These are phyloP conservation scores for Aspergillus carlsbadensis DNA, from an alignment of 495 filamentous ascomycete genomes.

Conservation along the genomic window DNA sequence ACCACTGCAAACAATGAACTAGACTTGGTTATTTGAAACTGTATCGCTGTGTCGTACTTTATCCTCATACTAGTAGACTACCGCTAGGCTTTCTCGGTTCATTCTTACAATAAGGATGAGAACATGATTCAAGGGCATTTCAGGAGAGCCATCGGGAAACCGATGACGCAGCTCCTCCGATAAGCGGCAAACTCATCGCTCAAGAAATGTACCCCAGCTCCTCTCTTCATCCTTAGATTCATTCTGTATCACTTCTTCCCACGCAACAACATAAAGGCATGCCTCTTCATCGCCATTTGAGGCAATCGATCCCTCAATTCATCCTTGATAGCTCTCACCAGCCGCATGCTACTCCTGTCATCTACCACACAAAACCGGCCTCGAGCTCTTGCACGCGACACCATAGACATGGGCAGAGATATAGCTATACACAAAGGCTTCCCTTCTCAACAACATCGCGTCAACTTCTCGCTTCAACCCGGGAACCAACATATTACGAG, in stretches of 20 bases:
- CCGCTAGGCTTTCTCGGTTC: too few relatives aligned
- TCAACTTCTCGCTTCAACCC: constrained; percentile 24
- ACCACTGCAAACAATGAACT: too few relatives aligned
- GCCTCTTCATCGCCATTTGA: constrained; percentile 19
- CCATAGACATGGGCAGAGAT: not conserved
- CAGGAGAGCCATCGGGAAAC: not conserved
- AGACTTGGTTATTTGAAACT: too few relatives aligned
- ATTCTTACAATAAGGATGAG: too few relatives aligned
- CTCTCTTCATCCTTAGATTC: not conserved
- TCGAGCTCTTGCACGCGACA: not conserved
- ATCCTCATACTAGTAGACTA: too few relatives aligned
- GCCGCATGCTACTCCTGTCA: not conserved
- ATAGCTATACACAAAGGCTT: not conserved
- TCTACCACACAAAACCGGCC: not conserved
- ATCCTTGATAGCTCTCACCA: not conserved
- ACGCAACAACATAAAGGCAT: constrained; percentile 14
- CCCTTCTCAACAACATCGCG: constrained; percentile 43
- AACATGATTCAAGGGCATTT: too few relatives aligned
- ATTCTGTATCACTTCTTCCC: not conserved
- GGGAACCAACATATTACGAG: constrained; percentile 69
- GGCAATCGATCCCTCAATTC: constrained; percentile 4
- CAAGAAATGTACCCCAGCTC: not conserved
- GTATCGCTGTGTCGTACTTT: too few relatives aligned
- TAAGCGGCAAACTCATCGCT: constrained; percentile 15
- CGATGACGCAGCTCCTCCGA: constrained; percentile 27